Base-by-base conservation (phyloP, 2,329 filamentous ascomycete species). In the Cercospora sp. region DNA sequence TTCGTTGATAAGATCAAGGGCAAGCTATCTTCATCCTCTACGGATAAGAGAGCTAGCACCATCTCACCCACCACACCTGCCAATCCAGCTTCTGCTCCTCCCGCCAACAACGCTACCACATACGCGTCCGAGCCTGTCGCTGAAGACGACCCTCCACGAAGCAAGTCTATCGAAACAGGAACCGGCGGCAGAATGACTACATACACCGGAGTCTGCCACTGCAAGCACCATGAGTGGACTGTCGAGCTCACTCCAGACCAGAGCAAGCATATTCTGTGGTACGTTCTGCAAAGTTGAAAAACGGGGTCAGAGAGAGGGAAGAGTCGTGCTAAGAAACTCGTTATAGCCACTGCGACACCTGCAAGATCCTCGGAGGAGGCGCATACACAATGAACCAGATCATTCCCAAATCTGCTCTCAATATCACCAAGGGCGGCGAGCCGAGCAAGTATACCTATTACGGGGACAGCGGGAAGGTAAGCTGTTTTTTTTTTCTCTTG, bases 311-410 rank as follows among this genome's bases (percentile, higher is more conserved):
- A n/a, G n/a, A n/a, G n/a, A n/a, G n/a, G n/a, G n/a, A n/a, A 16
- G 8, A 18, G 18, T 16, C 4, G 6, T 20, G 42, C 42, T 51
- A 3, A 63, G 12, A n/a, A 26, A 55, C 30, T 16, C 13, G 36
- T 31, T 28, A 42, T 65, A 85, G 85, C 80, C 86, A 87, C 73
- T 87, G 86, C 79, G 80, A 85, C 72, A 85, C 85, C 31, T 87
- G 86, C 83, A 86, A 87, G 28, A 75, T 79, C 68, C 81, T 86
- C 66, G 81, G 80, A 62, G 84, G 84, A 70, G 78, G 80, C 18
- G 80, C 83, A 60, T 86, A 79, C 79, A 86, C 84, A 18, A 78
- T 86, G 69, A 87, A 86, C 78, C 83, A 86, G 69, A 83, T 86
- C 75, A 81, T 86, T 63, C 83, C 83, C 57, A 79, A 81, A 72